Percentiles rank a stretch among this genome's conserved stretches.
phyloP scores from a whole-genome alignment of 176 grass and related monocot genomes.

The sorghum (Sorghum bicolor) region DNA sequence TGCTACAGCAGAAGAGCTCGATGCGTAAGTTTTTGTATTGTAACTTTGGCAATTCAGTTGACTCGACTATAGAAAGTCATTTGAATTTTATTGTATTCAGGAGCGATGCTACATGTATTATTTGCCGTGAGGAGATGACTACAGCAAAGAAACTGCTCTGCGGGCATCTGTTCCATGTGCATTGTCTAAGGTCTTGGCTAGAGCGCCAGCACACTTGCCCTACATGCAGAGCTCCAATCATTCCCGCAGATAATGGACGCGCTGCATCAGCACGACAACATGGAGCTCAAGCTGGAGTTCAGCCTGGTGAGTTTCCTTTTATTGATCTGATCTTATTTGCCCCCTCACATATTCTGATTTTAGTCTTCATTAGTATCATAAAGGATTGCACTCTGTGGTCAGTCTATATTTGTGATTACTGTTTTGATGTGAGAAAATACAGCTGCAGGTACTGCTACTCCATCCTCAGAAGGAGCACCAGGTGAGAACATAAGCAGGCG shows the following conservation, averaged over 20 bases:
- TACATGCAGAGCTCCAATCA: constrained; percentile 88
- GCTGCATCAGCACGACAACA: constrained; percentile 38
- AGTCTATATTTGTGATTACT: constrained; percentile 2
- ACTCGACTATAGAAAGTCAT: not conserved
- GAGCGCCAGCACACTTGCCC: constrained; percentile 95
- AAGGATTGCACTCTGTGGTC: constrained; percentile 4
- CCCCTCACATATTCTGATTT: not conserved
- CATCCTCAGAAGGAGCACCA: constrained; percentile 31
- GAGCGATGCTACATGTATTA: constrained; percentile 94
- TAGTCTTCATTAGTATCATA: not conserved
- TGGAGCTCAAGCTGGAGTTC: constrained; percentile 55
- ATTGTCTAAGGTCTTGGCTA: constrained; percentile 95
- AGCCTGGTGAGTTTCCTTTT: constrained; percentile 56
- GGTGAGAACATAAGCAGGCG: constrained; percentile 47
- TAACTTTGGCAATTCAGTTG: constrained; percentile 4
- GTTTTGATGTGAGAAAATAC: constrained; percentile 14
- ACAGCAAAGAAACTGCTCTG: constrained; percentile 89
- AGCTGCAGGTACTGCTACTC: constrained; percentile 35
- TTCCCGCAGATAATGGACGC: constrained; percentile 68
- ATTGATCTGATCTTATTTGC: not conserved
- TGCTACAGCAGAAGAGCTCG: constrained; percentile 75
- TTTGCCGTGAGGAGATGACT: constrained; percentile 98
- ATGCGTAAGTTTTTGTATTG: constrained; percentile 51
- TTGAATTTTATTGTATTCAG: constrained; percentile 36
- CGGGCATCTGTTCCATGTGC: constrained; percentile 95